Base-by-base conservation (phyloP, 495 filamentous ascomycete species). In the Aspergillus olivimuriae region DNA sequence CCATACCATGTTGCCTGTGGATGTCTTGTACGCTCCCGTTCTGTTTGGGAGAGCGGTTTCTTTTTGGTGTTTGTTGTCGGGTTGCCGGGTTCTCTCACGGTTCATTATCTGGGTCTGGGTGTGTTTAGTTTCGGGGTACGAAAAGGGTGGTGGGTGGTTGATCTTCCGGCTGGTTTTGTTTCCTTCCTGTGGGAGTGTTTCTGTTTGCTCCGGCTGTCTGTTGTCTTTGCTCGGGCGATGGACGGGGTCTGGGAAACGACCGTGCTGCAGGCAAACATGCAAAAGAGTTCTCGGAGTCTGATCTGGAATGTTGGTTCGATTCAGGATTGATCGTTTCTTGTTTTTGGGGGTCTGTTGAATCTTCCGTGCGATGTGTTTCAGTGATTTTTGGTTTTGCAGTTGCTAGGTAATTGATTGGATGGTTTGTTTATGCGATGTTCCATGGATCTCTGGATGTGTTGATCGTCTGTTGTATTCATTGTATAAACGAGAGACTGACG, bases 201-300 rank as follows among this genome's bases (percentile, higher is more conserved):
- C 37, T n/a, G n/a, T n/a, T n/a, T n/a, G n/a, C n/a, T n/a, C n/a
- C n/a, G n/a, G n/a, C n/a, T n/a, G n/a, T n/a, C n/a, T n/a, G n/a
- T n/a, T n/a, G n/a, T n/a, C n/a, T n/a, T n/a, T n/a, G n/a, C n/a
- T n/a, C n/a, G n/a, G n/a, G n/a, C n/a, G n/a, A n/a, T n/a, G n/a
- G n/a, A n/a, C n/a, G n/a, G n/a, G n/a, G n/a, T n/a, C n/a, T n/a
- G n/a, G 40, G 48, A 46, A 48, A 32, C 42, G 20, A 39, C 28
- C 42, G 50, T n/a, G 55, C 39, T 45, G 55, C 48, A 47, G 51
- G 50, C 46, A 57, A 50, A 58, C 41, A 51, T 57, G 28, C n/a
- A 53, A 57, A 53, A 51, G 50, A 51, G 50, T 50, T 53, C 19
- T 42, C 39, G 50, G 50, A 54, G 51, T 58, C 48, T 51, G 50